Conservation (phyloP, 108 stramenopile genomes). For the Epithemia pelagica region DNA sequence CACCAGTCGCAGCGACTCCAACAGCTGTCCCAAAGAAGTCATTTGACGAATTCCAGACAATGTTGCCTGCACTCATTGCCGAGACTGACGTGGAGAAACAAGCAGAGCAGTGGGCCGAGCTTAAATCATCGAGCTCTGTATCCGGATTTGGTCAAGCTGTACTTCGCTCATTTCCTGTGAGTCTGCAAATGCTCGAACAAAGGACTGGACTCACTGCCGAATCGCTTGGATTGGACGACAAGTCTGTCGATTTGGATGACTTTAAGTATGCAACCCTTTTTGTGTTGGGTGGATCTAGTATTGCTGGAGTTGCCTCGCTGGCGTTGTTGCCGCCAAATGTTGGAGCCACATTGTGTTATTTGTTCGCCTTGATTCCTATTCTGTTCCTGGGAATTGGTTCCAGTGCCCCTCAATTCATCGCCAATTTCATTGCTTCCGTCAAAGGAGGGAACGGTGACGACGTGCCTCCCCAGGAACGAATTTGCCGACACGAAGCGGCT, state of each 20-base stretch:
- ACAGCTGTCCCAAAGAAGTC: conserved; percentile 12
- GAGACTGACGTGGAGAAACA: not conserved
- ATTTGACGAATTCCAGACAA: conserved; percentile 24
- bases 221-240: conserved; percentile 40
- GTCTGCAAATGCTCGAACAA: conserved; percentile 47
- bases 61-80: conserved; percentile 33
- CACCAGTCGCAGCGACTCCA: conserved; percentile 13
- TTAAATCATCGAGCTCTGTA: not conserved
- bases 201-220: conserved; percentile 49
- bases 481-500: conserved; percentile 76
- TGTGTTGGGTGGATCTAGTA: conserved; percentile 45
- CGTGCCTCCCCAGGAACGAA: conserved; percentile 32
- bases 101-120: conserved; percentile 5
- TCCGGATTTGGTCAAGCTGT: conserved; percentile 17
- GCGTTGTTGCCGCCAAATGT: conserved; percentile 71
- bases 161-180: conserved; percentile 55
- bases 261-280: conserved; percentile 72
- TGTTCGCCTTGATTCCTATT: conserved; percentile 78
- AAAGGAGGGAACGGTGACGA: conserved; percentile 33
- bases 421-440: conserved; percentile 36
- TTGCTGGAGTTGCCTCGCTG: conserved; percentile 45
- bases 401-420: conserved; percentile 65
- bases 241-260: conserved; percentile 74
- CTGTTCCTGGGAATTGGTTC: conserved; percentile 68
- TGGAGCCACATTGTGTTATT: conserved; percentile 71